These are phyloP conservation scores for Geotrichum australiense DNA, from an alignment of 1,139 yeast species.

Conservation along the genomic window DNA sequence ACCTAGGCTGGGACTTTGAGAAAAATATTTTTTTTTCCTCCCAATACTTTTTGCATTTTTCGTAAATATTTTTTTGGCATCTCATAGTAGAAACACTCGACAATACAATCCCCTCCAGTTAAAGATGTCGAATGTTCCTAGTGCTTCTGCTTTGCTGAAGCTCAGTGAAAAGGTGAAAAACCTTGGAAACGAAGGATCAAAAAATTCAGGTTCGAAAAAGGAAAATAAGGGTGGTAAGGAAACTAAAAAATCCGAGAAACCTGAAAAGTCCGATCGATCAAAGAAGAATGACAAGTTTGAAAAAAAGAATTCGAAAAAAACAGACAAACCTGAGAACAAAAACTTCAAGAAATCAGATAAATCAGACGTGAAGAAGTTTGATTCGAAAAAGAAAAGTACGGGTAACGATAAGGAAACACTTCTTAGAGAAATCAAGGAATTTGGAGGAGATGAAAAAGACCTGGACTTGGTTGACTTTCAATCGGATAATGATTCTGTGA, in stretches of 20 bases:
- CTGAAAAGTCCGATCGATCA: slow-evolving; percentile 23
- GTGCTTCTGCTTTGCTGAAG: slow-evolving; percentile 26
- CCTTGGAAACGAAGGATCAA: slow-evolving; percentile 21
- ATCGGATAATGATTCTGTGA: slow-evolving; percentile 54
- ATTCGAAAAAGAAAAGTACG: neutral
- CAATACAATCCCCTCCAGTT: too few species aligned
- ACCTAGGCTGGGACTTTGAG: neutral
- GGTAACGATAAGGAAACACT: neutral
- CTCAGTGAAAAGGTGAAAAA: slow-evolving; percentile 29
- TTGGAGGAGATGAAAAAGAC: slow-evolving; percentile 15
- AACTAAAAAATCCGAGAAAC: slow-evolving; percentile 25
- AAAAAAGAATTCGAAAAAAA: slow-evolving; percentile 17
- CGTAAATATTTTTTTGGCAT: neutral
- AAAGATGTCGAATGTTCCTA: slow-evolving; percentile 6
- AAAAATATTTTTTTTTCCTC: neutral
- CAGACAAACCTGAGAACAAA: neutral
- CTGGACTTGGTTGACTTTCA: slow-evolving; percentile 35
- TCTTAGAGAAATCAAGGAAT: slow-evolving; percentile 14
- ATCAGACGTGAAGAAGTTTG: neutral
- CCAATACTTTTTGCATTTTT: neutral
- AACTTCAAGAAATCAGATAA: neutral
- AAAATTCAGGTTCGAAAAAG: slow-evolving; percentile 17
- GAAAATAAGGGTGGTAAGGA: slow-evolving; percentile 16
- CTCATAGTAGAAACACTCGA: too few species aligned
- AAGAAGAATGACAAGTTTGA: slow-evolving; percentile 13